Evolutionary conservation across 805 yeast species (phyloP).

Genomic region (Starmerella stigmatis): DNA sequence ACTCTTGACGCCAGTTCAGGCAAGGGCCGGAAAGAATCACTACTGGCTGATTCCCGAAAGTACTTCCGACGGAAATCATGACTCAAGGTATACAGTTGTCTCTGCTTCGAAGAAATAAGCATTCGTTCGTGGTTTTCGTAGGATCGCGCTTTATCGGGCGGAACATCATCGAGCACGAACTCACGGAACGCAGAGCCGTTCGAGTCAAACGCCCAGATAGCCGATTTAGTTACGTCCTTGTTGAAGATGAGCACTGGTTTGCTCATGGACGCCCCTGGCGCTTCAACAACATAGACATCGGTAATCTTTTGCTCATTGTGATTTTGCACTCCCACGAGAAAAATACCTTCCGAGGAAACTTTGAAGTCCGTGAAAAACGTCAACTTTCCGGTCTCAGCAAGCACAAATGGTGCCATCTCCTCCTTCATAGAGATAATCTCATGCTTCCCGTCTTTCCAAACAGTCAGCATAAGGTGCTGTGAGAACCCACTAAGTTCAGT

Average conservation of each 20-base stretch:
- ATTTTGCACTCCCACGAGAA: conserved; percentile 10
- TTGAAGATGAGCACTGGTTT: conserved; percentile 4
- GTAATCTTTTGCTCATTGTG: background rate
- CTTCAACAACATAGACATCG: conserved; percentile 14
- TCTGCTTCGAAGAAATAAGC: background rate
- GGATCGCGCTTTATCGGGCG: background rate
- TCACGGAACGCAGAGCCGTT: conserved; percentile 16
- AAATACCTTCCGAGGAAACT: conserved; percentile 15
- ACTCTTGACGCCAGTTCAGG: conserved; percentile 15
- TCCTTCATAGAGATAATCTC: background rate
- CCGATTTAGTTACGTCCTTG: conserved; percentile 4
- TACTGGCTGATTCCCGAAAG: conserved; percentile 10
- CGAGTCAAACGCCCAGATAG: conserved; percentile 19
- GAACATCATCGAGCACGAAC: conserved; percentile 6
- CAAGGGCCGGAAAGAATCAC: conserved; percentile 16
- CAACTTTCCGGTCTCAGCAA: conserved; percentile 1
- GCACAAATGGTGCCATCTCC: background rate
- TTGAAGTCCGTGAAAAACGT: conserved; percentile 15
- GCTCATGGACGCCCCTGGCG: conserved; percentile 9
- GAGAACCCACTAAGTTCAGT: conserved; percentile 1
- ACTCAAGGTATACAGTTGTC: background rate
- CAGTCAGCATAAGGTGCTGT: background rate
- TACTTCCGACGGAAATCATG: conserved; percentile 10
- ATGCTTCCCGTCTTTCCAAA: conserved; percentile 9
- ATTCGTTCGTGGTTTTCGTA: conserved; percentile 7